These are phyloP conservation scores for Fomitopsis serialis DNA, from an alignment of 768 basidiomycete species.

Conservation along the genomic window DNA sequence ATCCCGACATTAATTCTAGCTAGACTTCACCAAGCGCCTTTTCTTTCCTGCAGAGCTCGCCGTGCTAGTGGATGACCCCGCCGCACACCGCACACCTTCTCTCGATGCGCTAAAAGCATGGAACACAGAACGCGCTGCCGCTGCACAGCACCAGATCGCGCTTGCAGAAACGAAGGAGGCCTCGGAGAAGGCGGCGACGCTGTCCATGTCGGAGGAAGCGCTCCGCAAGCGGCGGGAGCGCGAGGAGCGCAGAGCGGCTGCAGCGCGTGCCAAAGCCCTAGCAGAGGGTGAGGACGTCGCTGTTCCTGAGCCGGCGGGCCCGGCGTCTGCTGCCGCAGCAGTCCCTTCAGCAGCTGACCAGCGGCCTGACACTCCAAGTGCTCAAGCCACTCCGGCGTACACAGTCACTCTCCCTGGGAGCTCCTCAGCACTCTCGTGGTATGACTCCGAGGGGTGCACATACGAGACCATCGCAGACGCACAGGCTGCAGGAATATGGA, in stretches of 20 bases:
- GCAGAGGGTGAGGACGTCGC: conserved; percentile 15
- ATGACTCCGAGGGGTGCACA: conserved; percentile 35
- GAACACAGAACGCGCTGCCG: conserved; percentile 43
- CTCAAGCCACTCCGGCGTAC: conserved; percentile 26
- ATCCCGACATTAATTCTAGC: neutral
- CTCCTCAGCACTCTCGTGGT: conserved; percentile 68
- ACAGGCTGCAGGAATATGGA: conserved; percentile 67
- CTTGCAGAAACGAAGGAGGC: conserved; percentile 44
- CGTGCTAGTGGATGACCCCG: conserved; percentile 67
- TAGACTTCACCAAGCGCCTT: neutral
- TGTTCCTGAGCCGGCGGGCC: neutral
- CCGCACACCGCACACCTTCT: conserved; percentile 48
- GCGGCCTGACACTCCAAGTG: conserved; percentile 11
- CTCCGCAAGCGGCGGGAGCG: conserved; percentile 67
- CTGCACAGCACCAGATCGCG: conserved; percentile 43
- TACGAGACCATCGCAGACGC: conserved; percentile 59
- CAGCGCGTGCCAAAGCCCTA: conserved; percentile 16
- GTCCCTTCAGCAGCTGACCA: neutral
- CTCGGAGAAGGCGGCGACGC: conserved; percentile 32
- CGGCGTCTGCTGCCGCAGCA: neutral
- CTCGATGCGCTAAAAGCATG: conserved; percentile 44
- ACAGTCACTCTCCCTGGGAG: conserved; percentile 63
- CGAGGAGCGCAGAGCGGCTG: conserved; percentile 40
- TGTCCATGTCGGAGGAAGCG: conserved; percentile 43
- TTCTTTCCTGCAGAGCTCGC: conserved; percentile 52